A percentile compares a stretch with the other conserved stretches of the same genome.
Conservation (phyloP, 2,329 filamentous ascomycete species). For the Paraphoma sp. region DNA sequence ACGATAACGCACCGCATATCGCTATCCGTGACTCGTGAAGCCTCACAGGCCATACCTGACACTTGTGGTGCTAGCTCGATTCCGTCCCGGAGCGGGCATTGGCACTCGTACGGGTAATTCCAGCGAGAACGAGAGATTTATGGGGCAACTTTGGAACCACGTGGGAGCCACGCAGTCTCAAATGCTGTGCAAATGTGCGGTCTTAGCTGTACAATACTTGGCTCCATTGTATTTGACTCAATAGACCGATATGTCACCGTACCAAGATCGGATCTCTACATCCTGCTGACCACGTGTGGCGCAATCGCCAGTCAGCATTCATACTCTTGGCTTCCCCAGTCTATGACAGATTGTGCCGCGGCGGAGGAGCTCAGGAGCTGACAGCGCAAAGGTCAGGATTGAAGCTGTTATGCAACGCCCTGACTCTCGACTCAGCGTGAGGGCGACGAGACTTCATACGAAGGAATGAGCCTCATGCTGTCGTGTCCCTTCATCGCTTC, state of each 20-base stretch:
- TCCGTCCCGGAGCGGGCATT: neutral
- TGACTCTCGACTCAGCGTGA: slow-evolving; percentile 7
- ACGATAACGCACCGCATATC: neutral
- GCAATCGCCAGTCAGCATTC: slow-evolving; percentile 2
- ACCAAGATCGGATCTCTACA: neutral
- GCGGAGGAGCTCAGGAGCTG: neutral
- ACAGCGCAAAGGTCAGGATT: neutral
- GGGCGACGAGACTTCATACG: neutral
- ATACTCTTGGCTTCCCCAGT: neutral
- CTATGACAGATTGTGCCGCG: neutral
- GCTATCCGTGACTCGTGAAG: neutral
- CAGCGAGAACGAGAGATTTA: neutral
- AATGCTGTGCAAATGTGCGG: slow-evolving; percentile 1
- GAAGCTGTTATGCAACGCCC: slow-evolving; percentile 1
- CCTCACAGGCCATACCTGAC: neutral
- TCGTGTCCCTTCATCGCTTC: slow-evolving; percentile 1
- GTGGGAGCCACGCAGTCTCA: slow-evolving; percentile 18
- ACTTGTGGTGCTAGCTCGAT: neutral
- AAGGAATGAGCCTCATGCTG: slow-evolving; percentile 1
- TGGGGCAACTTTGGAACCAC: slow-evolving; percentile 2
- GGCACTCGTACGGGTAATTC: neutral
- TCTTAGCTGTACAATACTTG: neutral
- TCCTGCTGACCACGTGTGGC: slow-evolving; percentile 6
- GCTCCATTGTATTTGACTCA: neutral
- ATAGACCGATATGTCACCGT: neutral